A percentile compares a stretch with the other conserved stretches of the same genome.
These are phyloP conservation scores for Phytophthora kernoviae DNA, from an alignment of 352 stramenopile species.

Conservation along the genomic window DNA sequence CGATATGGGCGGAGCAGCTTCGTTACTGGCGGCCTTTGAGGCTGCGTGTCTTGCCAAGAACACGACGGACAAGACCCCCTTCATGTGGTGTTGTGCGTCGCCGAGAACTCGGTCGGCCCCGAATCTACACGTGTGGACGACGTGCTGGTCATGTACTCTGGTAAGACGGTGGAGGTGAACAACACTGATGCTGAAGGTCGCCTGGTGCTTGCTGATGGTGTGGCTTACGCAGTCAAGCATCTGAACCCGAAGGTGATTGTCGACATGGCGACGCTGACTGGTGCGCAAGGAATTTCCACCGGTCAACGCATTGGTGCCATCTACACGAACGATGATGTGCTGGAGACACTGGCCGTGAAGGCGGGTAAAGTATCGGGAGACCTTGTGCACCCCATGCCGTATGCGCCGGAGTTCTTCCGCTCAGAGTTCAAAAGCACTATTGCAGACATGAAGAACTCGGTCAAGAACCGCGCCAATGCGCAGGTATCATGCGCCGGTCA, in stretches of 20 bases:
- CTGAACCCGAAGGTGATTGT: slow-evolving; percentile 90
- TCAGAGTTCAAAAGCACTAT: slow-evolving; percentile 92
- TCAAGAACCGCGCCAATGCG: slow-evolving; percentile 93
- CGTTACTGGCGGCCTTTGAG: slow-evolving; percentile 65
- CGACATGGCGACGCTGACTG: slow-evolving; percentile 97
- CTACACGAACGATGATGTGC: slow-evolving; percentile 89
- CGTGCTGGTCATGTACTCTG: slow-evolving; percentile 93
- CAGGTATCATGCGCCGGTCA: slow-evolving; percentile 94
- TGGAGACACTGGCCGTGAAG: slow-evolving; percentile 83
- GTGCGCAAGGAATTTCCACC: slow-evolving; percentile 93
- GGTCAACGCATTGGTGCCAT: slow-evolving; percentile 93
- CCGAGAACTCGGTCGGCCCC: slow-evolving; percentile 94
- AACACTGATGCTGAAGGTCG: slow-evolving; percentile 96
- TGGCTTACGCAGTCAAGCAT: slow-evolving; percentile 93
- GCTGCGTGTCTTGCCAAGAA: slow-evolving; percentile 91
- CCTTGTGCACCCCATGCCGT: slow-evolving; percentile 92
- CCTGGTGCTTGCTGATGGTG: slow-evolving; percentile 93
- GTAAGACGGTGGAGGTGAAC: slow-evolving; percentile 97
- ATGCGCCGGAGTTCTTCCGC: slow-evolving; percentile 93
- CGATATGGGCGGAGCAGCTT: slow-evolving; percentile 91
- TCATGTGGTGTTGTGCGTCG: slow-evolving; percentile 91
- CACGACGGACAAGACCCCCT: slow-evolving; percentile 84
- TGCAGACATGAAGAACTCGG: slow-evolving; percentile 98
- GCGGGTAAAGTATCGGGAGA: slow-evolving; percentile 91
- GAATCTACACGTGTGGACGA: slow-evolving; percentile 93